Evolutionary conservation across 1,284 basidiomycete species (phyloP).

Genomic region (Phellinidium pouzarii): DNA sequence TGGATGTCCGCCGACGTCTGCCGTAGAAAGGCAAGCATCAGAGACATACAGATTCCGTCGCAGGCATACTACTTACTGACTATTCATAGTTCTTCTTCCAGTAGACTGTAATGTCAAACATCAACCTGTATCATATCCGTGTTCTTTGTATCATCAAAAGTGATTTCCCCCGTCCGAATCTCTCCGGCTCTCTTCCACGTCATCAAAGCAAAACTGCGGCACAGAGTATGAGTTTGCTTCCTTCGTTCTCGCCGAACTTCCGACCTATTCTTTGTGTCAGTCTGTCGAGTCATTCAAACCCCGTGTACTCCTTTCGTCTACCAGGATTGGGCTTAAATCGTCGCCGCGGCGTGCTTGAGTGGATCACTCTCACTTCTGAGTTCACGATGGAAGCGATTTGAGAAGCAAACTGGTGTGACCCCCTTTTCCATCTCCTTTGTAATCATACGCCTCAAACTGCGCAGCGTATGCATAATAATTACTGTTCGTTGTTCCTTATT

Average conservation of each 20-base stretch:
- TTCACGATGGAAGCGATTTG: background rate
- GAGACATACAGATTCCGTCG: background rate
- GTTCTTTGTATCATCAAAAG: background rate
- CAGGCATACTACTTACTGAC: background rate
- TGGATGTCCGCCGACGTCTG: background rate
- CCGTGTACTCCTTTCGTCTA: background rate
- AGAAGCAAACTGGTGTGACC: background rate
- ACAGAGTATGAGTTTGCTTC: background rate
- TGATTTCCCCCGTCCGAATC: background rate
- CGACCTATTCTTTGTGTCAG: background rate
- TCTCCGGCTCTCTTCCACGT: background rate
- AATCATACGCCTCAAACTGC: background rate
- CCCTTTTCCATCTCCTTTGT: background rate
- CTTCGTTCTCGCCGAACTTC: background rate
- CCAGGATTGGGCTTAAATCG: background rate
- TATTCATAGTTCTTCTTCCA: background rate
- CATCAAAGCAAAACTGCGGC: background rate
- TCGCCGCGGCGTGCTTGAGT: background rate
- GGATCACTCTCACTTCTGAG: background rate
- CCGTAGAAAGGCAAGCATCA: background rate
- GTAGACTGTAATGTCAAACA: background rate
- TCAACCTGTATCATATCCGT: background rate
- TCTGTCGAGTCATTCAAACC: background rate
- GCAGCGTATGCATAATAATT: background rate
- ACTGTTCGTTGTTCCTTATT: background rate